These are phyloP conservation scores for Isatis tinctoria DNA, from an alignment of 345 rosid species.

Conservation along the genomic window DNA sequence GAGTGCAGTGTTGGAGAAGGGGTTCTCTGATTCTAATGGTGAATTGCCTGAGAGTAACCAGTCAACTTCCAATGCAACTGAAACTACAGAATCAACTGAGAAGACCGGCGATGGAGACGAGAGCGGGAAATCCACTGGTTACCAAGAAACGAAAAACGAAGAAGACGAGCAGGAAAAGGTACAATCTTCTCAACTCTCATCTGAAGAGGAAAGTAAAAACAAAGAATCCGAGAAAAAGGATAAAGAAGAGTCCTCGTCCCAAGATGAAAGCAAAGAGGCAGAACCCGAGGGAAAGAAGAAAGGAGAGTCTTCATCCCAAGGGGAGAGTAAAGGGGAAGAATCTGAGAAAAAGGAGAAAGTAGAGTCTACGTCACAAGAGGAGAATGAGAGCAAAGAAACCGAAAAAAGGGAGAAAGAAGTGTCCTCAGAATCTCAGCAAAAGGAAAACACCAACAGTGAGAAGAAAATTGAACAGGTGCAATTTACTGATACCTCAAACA, in stretches of 20 bases:
- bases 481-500: conserved; percentile 29
- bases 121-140: conserved; percentile 4
- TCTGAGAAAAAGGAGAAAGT: not conserved
- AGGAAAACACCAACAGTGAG: conserved; percentile 10
- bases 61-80: conserved; percentile 34
- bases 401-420: conserved; percentile 26
- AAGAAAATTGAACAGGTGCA: conserved; percentile 31
- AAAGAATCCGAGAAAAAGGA: conserved; percentile 25
- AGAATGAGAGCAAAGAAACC: conserved; percentile 3
- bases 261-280: not conserved
- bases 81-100: conserved; percentile 18
- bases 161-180: conserved; percentile 17
- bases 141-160: conserved; percentile 25
- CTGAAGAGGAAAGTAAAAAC: conserved; percentile 5
- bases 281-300: conserved; percentile 21
- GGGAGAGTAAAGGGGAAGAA: not conserved
- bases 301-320: not conserved
- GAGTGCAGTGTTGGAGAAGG: conserved; percentile 35
- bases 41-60: conserved; percentile 41
- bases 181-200: conserved; percentile 3
- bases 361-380: not conserved
- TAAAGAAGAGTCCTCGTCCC: conserved; percentile 18
- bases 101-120: conserved; percentile 6
- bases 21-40: conserved; percentile 38
- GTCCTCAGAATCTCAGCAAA: conserved; percentile 16